Percentiles rank a stretch among this genome's conserved stretches.
Conservation (phyloP, 2,329 filamentous ascomycete species). For the Periconia digitata region DNA sequence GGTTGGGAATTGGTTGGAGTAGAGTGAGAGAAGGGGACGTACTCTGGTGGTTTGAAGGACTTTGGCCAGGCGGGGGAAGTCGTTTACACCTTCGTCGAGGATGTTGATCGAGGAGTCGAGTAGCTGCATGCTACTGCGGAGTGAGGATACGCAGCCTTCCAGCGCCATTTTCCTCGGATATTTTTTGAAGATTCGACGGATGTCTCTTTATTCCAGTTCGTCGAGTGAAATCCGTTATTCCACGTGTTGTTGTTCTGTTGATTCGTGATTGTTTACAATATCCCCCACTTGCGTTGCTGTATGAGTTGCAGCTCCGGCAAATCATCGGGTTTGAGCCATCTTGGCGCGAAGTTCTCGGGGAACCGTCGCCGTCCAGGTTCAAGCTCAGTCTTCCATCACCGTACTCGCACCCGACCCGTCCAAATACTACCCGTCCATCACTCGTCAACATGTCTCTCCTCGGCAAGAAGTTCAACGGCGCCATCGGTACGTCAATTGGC, state of each 20-base stretch:
- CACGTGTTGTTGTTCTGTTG: background rate
- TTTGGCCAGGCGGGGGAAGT: constrained; percentile 64
- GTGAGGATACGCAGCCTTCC: constrained; percentile 61
- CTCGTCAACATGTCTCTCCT: constrained; percentile 47
- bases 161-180: constrained; percentile 42
- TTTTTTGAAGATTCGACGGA: background rate
- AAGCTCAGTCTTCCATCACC: constrained; percentile 27
- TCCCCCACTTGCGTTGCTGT: background rate
- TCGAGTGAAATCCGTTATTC: background rate
- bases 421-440: constrained; percentile 29
- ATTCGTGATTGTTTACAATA: constrained; percentile 3
- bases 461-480: constrained; percentile 55
- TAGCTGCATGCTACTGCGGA: constrained; percentile 62
- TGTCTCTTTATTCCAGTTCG: background rate
- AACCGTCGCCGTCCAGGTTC: constrained; percentile 15
- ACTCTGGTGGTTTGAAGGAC: constrained; percentile 65
- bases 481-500: constrained; percentile 47
- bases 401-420: constrained; percentile 32
- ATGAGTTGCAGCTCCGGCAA: background rate
- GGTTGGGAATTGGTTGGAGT: background rate
- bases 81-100: constrained; percentile 63
- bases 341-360: constrained; percentile 31
- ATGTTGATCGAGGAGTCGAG: constrained; percentile 65
- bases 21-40: constrained; percentile 22
- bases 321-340: constrained; percentile 14